Evolutionary conservation across 768 basidiomycete species (phyloP).

Genomic region (Tricholomella constricta): DNA sequence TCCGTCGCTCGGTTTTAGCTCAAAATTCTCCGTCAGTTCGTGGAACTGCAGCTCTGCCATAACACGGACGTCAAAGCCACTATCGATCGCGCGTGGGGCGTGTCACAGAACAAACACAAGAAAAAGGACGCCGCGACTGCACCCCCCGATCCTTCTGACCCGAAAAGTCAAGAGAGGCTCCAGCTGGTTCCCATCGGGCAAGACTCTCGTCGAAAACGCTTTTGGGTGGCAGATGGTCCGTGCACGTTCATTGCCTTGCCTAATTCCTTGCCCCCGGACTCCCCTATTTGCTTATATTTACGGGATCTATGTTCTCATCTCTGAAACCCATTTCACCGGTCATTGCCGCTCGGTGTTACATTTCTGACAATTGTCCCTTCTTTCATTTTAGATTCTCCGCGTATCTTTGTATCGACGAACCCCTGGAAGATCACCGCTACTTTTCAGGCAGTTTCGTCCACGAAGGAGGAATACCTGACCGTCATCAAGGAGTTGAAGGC

Average conservation of each 20-base stretch:
- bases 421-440: slow-evolving; percentile 88
- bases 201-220: slow-evolving; percentile 74
- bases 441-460: slow-evolving; percentile 70
- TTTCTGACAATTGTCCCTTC: slow-evolving; percentile 28
- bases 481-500: slow-evolving; percentile 63
- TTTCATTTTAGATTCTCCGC: slow-evolving; percentile 69
- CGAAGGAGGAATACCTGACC: slow-evolving; percentile 71
- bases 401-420: slow-evolving; percentile 82
- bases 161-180: slow-evolving; percentile 65
- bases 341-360: slow-evolving; percentile 33
- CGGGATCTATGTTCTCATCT: slow-evolving; percentile 45
- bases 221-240: slow-evolving; percentile 90
- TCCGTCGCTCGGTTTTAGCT: slow-evolving; percentile 49
- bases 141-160: slow-evolving; percentile 59
- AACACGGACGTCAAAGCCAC: slow-evolving; percentile 64
- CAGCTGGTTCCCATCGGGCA: slow-evolving; percentile 75
- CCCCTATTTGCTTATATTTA: slow-evolving; percentile 78
- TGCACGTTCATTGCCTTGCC: slow-evolving; percentile 40
- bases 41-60: slow-evolving; percentile 80
- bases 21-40: slow-evolving; percentile 79
- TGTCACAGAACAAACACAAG: slow-evolving; percentile 82
- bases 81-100: slow-evolving; percentile 88
- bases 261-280: slow-evolving; percentile 26
- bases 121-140: slow-evolving; percentile 64
- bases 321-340: slow-evolving; percentile 42